These are phyloP conservation scores for Biscogniauxia sp. DNA, from an alignment of 2,329 filamentous ascomycete genomes.

Conservation along the genomic window DNA sequence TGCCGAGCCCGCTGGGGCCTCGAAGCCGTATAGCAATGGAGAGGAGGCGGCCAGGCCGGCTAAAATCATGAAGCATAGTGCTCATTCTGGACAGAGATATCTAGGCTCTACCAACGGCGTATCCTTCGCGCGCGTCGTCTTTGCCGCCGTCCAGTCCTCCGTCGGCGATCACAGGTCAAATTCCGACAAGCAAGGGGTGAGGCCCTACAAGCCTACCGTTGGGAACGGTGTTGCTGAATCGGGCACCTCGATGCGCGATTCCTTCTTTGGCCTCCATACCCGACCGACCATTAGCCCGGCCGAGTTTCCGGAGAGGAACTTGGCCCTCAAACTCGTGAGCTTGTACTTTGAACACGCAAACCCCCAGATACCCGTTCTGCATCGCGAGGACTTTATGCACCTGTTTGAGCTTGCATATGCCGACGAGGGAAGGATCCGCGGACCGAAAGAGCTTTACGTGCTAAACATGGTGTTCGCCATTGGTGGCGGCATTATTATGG, in stretches of 20 bases:
- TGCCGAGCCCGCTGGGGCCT: constrained; percentile 30
- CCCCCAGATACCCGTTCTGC: constrained; percentile 90
- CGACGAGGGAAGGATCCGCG: constrained; percentile 62
- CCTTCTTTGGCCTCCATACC: constrained; percentile 94
- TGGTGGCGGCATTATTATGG: constrained; percentile 85
- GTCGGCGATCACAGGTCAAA: constrained; percentile 63
- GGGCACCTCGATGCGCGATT: constrained; percentile 86
- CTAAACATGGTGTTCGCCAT: constrained; percentile 98
- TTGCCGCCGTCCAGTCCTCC: constrained; percentile 81
- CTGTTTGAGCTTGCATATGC: constrained; percentile 82
- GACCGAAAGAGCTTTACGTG: constrained; percentile 83
- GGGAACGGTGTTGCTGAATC: constrained; percentile 46
- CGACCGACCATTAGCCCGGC: constrained; percentile 84
- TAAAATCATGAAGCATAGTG: constrained; percentile 29
- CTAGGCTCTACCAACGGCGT: constrained; percentile 86
- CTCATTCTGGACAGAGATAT: constrained; percentile 74
- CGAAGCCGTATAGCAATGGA: constrained; percentile 33
- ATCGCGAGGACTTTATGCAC: constrained; percentile 84
- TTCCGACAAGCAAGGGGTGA: constrained; percentile 63
- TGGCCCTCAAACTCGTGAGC: constrained; percentile 70
- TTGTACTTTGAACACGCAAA: constrained; percentile 97
- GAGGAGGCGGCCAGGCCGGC: constrained; percentile 55
- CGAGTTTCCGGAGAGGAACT: constrained; percentile 73
- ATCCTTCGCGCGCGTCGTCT: constrained; percentile 90
- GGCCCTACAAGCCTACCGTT: constrained; percentile 54